Evolutionary conservation across 345 rosid genomes (phyloP).

Genomic region (Eucalyptus grandis): DNA sequence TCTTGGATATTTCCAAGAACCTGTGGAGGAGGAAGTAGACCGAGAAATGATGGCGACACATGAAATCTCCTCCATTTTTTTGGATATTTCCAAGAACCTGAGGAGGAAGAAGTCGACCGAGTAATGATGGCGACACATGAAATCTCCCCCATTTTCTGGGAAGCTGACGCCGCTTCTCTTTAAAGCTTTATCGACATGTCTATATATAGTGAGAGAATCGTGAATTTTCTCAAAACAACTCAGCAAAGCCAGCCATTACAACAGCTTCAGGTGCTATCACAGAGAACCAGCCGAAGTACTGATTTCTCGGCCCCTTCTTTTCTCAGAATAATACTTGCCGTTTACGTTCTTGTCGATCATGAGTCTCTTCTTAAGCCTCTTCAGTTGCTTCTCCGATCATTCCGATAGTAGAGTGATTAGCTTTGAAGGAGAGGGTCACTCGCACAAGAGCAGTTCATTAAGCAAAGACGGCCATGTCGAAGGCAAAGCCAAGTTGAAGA

Average conservation of each 20-base stretch:
- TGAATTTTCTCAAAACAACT: not conserved
- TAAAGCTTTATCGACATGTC: not conserved
- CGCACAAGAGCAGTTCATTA: not conserved
- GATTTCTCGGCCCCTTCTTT: not conserved
- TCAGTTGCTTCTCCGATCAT: conserved; percentile 7
- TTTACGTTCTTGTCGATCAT: not conserved
- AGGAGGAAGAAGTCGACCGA: not conserved
- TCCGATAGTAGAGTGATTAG: not conserved
- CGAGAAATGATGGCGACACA: not conserved
- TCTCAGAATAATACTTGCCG: not conserved
- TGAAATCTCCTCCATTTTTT: not conserved
- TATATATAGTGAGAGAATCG: not conserved
- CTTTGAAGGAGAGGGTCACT: not conserved
- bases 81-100: not conserved
- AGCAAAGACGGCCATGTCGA: not conserved
- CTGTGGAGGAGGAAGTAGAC: not conserved
- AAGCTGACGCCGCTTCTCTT: not conserved
- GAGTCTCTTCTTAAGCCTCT: not conserved
- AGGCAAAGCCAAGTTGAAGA: not conserved
- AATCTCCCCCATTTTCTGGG: not conserved
- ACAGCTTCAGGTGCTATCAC: not conserved
- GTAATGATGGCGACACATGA: not conserved
- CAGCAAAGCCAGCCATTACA: not conserved
- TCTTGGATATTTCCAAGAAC: not conserved
- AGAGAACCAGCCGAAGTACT: not conserved